Evolutionary conservation across 768 basidiomycete species (phyloP).

Genomic region (Sistotremastrum suecicum): DNA sequence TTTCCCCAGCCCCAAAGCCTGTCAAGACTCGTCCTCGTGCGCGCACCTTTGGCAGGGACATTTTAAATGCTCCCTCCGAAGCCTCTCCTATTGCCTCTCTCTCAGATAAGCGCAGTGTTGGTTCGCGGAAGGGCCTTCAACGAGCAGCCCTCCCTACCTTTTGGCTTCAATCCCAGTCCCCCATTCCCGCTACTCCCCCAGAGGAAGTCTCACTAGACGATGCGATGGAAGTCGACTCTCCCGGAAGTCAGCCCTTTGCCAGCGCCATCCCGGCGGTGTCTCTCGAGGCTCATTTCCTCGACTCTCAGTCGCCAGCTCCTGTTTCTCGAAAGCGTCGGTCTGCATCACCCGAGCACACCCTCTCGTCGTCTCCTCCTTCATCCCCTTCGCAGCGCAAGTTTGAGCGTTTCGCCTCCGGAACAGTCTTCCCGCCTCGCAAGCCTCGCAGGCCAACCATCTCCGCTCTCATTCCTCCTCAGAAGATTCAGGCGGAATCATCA

Average conservation of each 20-base stretch:
- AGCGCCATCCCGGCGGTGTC: neutral
- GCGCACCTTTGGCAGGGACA: constrained; percentile 59
- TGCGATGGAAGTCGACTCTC: constrained; percentile 2
- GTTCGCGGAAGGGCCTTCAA: constrained; percentile 33
- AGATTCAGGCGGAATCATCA: constrained; percentile 10
- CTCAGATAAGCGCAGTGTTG: constrained; percentile 10
- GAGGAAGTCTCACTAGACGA: constrained; percentile 2
- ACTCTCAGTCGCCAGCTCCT: constrained; percentile 17
- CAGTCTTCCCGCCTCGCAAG: constrained; percentile 28
- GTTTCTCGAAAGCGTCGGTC: constrained; percentile 19
- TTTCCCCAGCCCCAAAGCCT: constrained; percentile 48
- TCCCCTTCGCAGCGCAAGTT: constrained; percentile 36
- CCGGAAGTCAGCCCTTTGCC: neutral
- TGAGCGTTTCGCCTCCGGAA: constrained; percentile 24
- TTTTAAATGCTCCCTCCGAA: constrained; percentile 42
- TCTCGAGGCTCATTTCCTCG: neutral
- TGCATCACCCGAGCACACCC: constrained; percentile 16
- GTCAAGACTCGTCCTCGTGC: constrained; percentile 40
- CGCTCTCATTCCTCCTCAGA: constrained; percentile 35
- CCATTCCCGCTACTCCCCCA: neutral
- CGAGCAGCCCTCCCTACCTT: constrained; percentile 50
- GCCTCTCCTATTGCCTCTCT: constrained; percentile 17
- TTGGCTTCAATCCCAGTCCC: constrained; percentile 25
- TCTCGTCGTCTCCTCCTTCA: constrained; percentile 32
- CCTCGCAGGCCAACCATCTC: constrained; percentile 58